Base-by-base conservation (phyloP, 768 basidiomycete genomes). In the Lentinula raphanica region DNA sequence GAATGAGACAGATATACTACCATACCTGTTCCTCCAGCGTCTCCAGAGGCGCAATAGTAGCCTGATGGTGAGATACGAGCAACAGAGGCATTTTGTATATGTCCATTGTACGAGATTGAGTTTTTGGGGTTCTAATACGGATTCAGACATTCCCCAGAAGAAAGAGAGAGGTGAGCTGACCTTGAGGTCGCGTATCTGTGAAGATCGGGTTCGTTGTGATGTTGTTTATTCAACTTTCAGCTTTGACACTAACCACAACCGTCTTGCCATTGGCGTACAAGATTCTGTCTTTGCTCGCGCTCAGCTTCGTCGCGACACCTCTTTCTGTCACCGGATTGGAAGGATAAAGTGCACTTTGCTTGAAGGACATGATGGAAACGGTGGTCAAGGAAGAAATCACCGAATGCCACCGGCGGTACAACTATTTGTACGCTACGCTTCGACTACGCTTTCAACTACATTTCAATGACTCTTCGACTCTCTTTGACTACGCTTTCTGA, bases 21-120 rank as follows among this genome's bases (percentile, higher is more conserved):
- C 35, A 49, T 62, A 92, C 93, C 93, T 56, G 84, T 90, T 39
- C 95, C 95, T 29, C 77, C 76, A 3, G 80, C 72, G 68, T 98
- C 95, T 23, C 83, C 96, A 29, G 93, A 96, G 3, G 96, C 95
- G 67, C 91, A 94, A 72, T 98, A 98, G 72, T 87, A 97, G 27
- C 96, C 95, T 1, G 92, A 90, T 0, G 94, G 95, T 2, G 94
- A 94, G 65, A 97, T 83, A 36, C 92, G 85, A 13, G 96, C 95
- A 17, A 95, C 91, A 1, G 92, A 94, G 6, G 92, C 81, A 56
- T 87, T 86, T 63, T 93, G 86, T 3, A 86, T 81, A 71, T 97
- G 94, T 28, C 89, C 90, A 44, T 83, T 77, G 67, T 95, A 94
- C 23, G 85, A 77, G 12, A 76, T 77, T 12, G 86, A 81, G 5